Conservation (phyloP, 2,329 filamentous ascomycete genomes). For the Aurifilum marmelostoma region DNA sequence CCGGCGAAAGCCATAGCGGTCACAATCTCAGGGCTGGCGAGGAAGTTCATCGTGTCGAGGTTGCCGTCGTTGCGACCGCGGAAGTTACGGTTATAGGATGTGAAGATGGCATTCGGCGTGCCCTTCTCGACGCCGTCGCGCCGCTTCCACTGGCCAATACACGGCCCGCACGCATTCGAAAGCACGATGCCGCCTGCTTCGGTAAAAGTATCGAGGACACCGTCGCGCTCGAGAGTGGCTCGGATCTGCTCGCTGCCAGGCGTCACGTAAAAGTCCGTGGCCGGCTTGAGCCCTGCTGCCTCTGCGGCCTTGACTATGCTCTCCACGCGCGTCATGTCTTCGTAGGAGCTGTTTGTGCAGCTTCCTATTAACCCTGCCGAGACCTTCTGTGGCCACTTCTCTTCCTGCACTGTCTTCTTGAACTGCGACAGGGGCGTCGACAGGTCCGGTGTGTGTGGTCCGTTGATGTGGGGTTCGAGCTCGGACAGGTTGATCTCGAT, state of each 20-base stretch:
- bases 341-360: constrained; percentile 98
- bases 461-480: constrained; percentile 95
- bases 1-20: constrained; percentile 95
- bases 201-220: constrained; percentile 83
- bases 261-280: constrained; percentile 91
- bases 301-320: constrained; percentile 89
- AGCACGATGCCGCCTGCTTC: constrained; percentile 86
- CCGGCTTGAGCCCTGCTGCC: constrained; percentile 86
- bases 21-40: constrained; percentile 94
- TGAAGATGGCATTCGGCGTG: constrained; percentile 89
- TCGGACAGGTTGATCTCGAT: constrained; percentile 88
- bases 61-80: constrained; percentile 96
- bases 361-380: constrained; percentile 94
- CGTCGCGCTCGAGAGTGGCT: constrained; percentile 87
- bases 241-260: constrained; percentile 97
- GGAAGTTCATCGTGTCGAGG: constrained; percentile 96
- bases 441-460: constrained; percentile 93
- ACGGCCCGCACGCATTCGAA: constrained; percentile 93
- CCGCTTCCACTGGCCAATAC: constrained; percentile 93
- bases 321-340: constrained; percentile 97
- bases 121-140: constrained; percentile 85
- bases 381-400: constrained; percentile 88
- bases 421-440: constrained; percentile 92
- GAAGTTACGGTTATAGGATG: constrained; percentile 99
- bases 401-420: constrained; percentile 78